Evolutionary conservation across 2,329 filamentous ascomycete genomes (phyloP), one percentile per base, ranked within the genome.

Genomic region (Alternaria solani): DNA sequence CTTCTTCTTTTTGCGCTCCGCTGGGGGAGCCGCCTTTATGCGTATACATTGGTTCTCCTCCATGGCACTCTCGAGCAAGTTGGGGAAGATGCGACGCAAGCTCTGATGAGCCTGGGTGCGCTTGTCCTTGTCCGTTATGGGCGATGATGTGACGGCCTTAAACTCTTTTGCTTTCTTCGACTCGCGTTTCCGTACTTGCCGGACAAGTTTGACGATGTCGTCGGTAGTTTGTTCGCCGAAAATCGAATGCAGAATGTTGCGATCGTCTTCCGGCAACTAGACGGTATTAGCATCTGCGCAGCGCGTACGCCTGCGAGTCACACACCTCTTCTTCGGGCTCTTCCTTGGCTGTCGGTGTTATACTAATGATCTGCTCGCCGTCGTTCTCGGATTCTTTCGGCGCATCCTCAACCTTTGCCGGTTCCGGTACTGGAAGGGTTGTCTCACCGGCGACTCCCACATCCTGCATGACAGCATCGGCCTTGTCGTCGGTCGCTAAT

Each of bases 21-120:
- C 69, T 8, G 77, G 76, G 11, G 75, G 77, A 26, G 75, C 80
- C 30, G 85, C 80, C 32, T 84, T 84, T 64, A 91, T 84, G n/a
- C 82, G 79, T 55, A 91, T 86, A 7, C 83, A 84, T 26, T 91
- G 91, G 47, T 91, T 87, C 59, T 89, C 88, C 62, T 90, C 87
- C 46, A 93, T 96, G 18, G 83, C 83, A 1, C 92, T 96, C 59
- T 96, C 92, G 51, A 97, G 84, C 57, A 87, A 86, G 3, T 89
- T 90, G n/a, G 83, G 82, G 77, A 97, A 97, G 62, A 96, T 89
- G 41, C 89, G 89, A 26, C 94, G 91, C 46, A 97, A 82, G 8
- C 83, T 81, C 65, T 87, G 81, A 73, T 92, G 90, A 7, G 91
- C 85, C 63, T 85, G 81, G 38, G 87, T 88, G 7, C 89, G 87